Conservation (phyloP, 495 filamentous ascomycete genomes). For the Hamigera avellanea region DNA sequence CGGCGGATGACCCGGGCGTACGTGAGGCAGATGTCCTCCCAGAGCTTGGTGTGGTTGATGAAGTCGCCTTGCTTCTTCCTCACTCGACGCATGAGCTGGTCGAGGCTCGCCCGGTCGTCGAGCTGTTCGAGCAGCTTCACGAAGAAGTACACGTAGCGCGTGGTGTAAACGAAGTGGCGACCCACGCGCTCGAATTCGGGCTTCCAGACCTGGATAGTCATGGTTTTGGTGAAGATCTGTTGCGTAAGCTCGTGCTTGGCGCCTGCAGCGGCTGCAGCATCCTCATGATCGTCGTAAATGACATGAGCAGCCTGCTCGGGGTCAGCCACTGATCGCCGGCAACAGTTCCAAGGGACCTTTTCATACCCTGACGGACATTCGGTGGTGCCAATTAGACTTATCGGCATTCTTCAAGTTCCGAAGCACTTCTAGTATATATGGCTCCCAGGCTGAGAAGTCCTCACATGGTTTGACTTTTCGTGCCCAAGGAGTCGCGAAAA, state of each 20-base stretch:
- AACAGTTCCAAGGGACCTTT: neutral
- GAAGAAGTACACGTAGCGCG: constrained; percentile 78
- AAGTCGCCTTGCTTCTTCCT: constrained; percentile 76
- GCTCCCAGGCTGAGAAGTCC: constrained; percentile 57
- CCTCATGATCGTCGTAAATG: constrained; percentile 47
- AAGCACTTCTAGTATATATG: constrained; percentile 61
- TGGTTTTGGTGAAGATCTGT: constrained; percentile 89
- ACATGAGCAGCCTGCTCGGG: constrained; percentile 49
- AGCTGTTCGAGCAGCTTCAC: constrained; percentile 59
- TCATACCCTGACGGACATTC: constrained; percentile 63
- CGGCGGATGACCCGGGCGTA: constrained; percentile 69
- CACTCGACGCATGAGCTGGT: constrained; percentile 68
- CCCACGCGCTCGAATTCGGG: constrained; percentile 87
- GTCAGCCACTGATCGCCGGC: constrained; percentile 8
- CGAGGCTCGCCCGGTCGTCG: constrained; percentile 68
- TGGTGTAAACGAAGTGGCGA: constrained; percentile 87
- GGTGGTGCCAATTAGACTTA: constrained; percentile 95
- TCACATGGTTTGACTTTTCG: constrained; percentile 35
- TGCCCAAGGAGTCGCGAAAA: constrained; percentile 46
- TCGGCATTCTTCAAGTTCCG: constrained; percentile 71
- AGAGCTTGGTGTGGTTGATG: constrained; percentile 72
- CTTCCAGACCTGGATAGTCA: constrained; percentile 91
- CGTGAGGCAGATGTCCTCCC: constrained; percentile 64
- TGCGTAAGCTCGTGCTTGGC: constrained; percentile 71
- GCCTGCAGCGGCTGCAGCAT: constrained; percentile 38